Conservation (phyloP, 306 rosid species). For the Argentina anserina region DNA sequence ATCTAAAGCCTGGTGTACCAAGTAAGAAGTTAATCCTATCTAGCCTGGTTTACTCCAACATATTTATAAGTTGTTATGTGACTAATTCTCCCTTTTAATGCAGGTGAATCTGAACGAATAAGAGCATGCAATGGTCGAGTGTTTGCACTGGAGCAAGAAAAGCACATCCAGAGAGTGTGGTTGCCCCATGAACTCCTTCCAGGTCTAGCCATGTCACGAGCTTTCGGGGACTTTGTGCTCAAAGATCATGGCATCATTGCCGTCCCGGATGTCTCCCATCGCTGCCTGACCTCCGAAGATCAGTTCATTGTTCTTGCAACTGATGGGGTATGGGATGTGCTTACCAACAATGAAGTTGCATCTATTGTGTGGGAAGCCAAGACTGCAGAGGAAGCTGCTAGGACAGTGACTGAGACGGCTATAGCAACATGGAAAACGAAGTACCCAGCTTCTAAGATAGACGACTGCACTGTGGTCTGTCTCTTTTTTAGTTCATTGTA, state of each 20-base stretch:
- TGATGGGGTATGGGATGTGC: slow-evolving; percentile 86
- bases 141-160: slow-evolving; percentile 49
- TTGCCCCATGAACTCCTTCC: slow-evolving; percentile 45
- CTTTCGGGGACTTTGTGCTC: slow-evolving; percentile 75
- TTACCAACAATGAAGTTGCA: slow-evolving; percentile 53
- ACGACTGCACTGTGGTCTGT: slow-evolving; percentile 62
- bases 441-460: slow-evolving; percentile 43
- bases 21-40: slow-evolving; percentile 32
- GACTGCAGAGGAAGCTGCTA: slow-evolving; percentile 53
- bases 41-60: background rate
- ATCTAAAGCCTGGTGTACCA: slow-evolving; percentile 68
- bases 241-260: slow-evolving; percentile 68
- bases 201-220: slow-evolving; percentile 81
- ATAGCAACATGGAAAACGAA: slow-evolving; percentile 46
- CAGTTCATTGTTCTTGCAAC: slow-evolving; percentile 62
- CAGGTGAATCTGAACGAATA: slow-evolving; percentile 65
- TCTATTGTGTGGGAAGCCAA: slow-evolving; percentile 52
- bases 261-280: slow-evolving; percentile 50
- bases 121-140: slow-evolving; percentile 57
- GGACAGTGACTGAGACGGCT: slow-evolving; percentile 59
- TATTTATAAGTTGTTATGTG: background rate
- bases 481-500: slow-evolving; percentile 29
- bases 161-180: slow-evolving; percentile 67
- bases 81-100: background rate
- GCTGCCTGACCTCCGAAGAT: slow-evolving; percentile 38